These are phyloP conservation scores for Scheffersomyces coipomensis DNA, from an alignment of 805 yeast genomes.

Conservation along the genomic window DNA sequence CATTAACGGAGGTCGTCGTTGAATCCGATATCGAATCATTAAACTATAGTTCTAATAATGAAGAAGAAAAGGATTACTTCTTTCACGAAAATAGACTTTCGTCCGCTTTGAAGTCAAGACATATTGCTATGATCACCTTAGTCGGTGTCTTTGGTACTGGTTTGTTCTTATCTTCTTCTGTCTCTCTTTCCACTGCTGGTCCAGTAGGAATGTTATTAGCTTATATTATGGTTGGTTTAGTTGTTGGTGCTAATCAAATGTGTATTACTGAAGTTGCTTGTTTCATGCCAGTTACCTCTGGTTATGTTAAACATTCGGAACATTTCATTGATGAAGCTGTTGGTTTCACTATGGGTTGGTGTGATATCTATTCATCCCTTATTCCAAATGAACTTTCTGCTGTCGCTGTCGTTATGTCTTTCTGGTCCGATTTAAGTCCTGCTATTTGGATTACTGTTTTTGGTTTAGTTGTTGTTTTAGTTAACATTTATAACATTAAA, in stretches of 20 bases:
- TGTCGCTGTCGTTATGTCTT: slow-evolving; percentile 45
- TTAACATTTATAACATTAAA: slow-evolving; percentile 38
- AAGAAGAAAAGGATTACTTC: slow-evolving; percentile 5
- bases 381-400: slow-evolving; percentile 47
- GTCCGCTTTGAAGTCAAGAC: slow-evolving; percentile 16
- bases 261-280: slow-evolving; percentile 38
- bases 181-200: slow-evolving; percentile 43
- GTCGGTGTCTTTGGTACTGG: slow-evolving; percentile 46
- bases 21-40: neutral
- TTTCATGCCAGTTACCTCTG: slow-evolving; percentile 37
- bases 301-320: slow-evolving; percentile 33
- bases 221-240: slow-evolving; percentile 46
- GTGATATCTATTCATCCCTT: slow-evolving; percentile 29
- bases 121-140: slow-evolving; percentile 18
- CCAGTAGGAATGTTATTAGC: slow-evolving; percentile 48
- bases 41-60: neutral
- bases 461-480: slow-evolving; percentile 29
- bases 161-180: slow-evolving; percentile 54
- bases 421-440: slow-evolving; percentile 44
- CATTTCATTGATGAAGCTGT: slow-evolving; percentile 43
- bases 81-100: slow-evolving; percentile 12
- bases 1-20: neutral
- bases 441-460: slow-evolving; percentile 48
- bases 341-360: slow-evolving; percentile 49
- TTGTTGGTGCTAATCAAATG: slow-evolving; percentile 37